phyloP scores from a whole-genome alignment of 306 rosid genomes.

The Herpetospermum pedunculosum region DNA sequence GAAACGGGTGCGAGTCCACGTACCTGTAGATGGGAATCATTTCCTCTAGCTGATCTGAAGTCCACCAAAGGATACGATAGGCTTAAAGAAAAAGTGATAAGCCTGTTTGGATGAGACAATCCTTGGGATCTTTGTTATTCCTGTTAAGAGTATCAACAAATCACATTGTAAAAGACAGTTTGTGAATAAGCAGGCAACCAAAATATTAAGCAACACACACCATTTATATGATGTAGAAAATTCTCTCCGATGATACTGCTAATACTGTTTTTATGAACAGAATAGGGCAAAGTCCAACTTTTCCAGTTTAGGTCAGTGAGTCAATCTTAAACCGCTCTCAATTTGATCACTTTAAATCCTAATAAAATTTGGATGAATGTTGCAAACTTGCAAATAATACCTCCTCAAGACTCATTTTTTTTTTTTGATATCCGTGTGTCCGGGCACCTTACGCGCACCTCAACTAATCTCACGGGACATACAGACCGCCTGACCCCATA shows the following conservation, averaged over 20 bases:
- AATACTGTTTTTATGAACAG: background rate
- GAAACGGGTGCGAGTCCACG: slow-evolving; percentile 47
- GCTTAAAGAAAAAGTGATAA: background rate
- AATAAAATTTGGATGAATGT: background rate
- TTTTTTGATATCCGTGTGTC: too few species aligned
- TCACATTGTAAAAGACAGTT: background rate
- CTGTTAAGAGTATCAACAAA: background rate
- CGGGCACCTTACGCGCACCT: too few species aligned
- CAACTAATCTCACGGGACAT: too few species aligned
- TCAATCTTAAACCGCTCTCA: background rate
- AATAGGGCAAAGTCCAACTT: background rate
- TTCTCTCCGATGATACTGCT: background rate
- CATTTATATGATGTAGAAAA: background rate
- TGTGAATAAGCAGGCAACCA: background rate
- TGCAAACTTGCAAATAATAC: background rate
- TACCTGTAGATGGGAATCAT: slow-evolving; percentile 43
- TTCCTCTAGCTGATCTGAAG: background rate
- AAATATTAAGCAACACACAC: background rate
- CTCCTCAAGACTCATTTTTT: too few species aligned
- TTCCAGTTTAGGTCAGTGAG: background rate
- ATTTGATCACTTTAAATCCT: background rate
- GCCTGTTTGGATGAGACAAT: background rate
- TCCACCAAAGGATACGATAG: background rate
- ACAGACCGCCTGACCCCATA: too few species aligned
- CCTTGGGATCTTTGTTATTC: background rate